phyloP scores from a whole-genome alignment of 2,329 filamentous ascomycete species.

The Lomentospora prolificans region DNA sequence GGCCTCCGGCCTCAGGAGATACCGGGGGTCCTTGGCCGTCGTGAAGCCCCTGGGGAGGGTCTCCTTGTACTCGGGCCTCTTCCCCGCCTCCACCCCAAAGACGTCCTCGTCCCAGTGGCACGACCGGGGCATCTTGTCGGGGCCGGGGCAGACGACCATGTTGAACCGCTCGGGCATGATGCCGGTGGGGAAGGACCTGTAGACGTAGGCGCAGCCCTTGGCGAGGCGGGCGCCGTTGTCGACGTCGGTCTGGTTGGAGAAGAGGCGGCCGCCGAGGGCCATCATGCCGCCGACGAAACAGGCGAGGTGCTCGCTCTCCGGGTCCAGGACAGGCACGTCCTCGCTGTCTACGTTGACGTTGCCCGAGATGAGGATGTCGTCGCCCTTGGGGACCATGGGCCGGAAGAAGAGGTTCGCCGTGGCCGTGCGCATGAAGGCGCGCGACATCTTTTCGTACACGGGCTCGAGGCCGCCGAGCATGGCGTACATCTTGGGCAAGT shows the following conservation, averaged over 20 bases:
- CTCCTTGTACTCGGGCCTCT: conserved; percentile 14
- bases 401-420: conserved; percentile 57
- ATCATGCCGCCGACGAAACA: conserved; percentile 61
- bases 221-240: conserved; percentile 48
- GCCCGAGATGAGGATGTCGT: conserved; percentile 54
- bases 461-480: conserved; percentile 47
- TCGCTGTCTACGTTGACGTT: conserved; percentile 25
- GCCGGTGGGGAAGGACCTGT: conserved; percentile 44
- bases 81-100: conserved; percentile 18
- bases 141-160: conserved; percentile 30
- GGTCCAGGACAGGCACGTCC: conserved; percentile 16
- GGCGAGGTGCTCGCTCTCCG: conserved; percentile 44
- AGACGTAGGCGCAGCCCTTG: conserved; percentile 55
- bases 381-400: conserved; percentile 48
- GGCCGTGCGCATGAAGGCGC: conserved; percentile 43
- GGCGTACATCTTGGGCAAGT: conserved; percentile 56
- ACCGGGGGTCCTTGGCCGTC: conserved; percentile 43
- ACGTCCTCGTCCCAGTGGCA: conserved; percentile 22
- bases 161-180: conserved; percentile 53
- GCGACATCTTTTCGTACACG: conserved; percentile 27
- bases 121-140: conserved; percentile 19
- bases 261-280: conserved; percentile 49
- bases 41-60: conserved; percentile 44
- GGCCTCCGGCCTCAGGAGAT: conserved; percentile 64
- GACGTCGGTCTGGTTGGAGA: conserved; percentile 44